These are phyloP conservation scores for Pyricularia grisea DNA, from an alignment of 2,329 filamentous ascomycete species.

Conservation along the genomic window DNA sequence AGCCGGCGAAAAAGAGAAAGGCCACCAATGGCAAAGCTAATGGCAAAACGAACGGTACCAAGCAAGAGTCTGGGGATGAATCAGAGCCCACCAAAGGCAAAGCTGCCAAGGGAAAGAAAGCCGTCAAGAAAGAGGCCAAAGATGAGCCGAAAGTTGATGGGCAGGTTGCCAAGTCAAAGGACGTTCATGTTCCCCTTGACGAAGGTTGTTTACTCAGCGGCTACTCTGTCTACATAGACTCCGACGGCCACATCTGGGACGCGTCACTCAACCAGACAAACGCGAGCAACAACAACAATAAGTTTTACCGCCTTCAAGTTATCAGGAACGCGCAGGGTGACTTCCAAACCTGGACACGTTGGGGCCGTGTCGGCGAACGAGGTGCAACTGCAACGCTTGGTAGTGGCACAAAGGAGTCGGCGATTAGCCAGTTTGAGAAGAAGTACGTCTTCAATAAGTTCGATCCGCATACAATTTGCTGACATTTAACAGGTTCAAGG, in stretches of 20 bases:
- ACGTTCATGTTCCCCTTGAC: conserved; percentile 40
- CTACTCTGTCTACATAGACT: conserved; percentile 55
- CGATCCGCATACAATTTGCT: neutral
- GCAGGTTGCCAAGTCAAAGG: conserved; percentile 36
- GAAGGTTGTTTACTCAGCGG: conserved; percentile 26
- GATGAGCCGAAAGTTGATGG: conserved; percentile 14
- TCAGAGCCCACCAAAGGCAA: neutral
- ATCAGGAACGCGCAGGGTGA: conserved; percentile 26
- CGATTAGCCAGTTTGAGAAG: conserved; percentile 43
- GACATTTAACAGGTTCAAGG: conserved; percentile 32
- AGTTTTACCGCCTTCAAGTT: conserved; percentile 68
- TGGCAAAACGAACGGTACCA: neutral
- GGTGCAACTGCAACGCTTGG: conserved; percentile 39
- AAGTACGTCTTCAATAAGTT: conserved; percentile 22
- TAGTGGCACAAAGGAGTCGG: conserved; percentile 28
- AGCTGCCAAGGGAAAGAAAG: conserved; percentile 2
- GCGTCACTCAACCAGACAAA: conserved; percentile 74
- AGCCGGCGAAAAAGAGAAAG: conserved; percentile 18
- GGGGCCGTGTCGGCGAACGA: conserved; percentile 64
- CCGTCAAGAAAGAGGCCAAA: conserved; percentile 5
- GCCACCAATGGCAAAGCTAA: neutral
- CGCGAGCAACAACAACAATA: conserved; percentile 64
- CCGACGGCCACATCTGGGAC: conserved; percentile 61
- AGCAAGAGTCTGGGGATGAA: neutral
- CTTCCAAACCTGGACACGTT: conserved; percentile 64